Evolutionary conservation across 2,329 filamentous ascomycete species (phyloP), one percentile per base, ranked within the genome.

Genomic region (Fusarium cyanostomum): DNA sequence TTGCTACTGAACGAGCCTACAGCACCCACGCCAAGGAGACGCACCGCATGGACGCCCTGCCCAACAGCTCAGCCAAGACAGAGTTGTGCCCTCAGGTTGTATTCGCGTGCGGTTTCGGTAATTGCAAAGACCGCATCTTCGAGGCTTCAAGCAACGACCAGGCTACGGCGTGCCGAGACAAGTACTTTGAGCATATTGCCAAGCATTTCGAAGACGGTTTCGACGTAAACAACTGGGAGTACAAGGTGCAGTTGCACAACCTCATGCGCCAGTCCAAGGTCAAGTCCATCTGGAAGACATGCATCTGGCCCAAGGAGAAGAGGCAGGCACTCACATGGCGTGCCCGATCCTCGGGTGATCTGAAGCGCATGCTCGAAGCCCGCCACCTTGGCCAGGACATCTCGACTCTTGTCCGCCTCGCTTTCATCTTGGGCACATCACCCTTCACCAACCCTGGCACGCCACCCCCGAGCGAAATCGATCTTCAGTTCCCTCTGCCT

Each of bases 121-220:
- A 67, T 44, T 81, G 79, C 69, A 79, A 78, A 55, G 77, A 80
- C 53, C 76, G 77, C 15, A 58, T 81, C 24, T 78, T 81, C 49
- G 79, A 81, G 67, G 76, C 79, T 12, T 59, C 72, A 2, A 72
- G 59, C 44, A 74, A 69, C 13, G 74, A 77, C 11, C 78, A 79
- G 28, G 76, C 78, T 2, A 66, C 72, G 4, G 57, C 71, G 18
- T 73, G 74, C 18, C 76, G 76, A 13, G 78, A 81, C 59, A 80
- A 78, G 64, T 80, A 79, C 70, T 80, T 81, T 63, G 79, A 80
- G 61, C 79, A 81, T 59, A 78, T 81, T 50, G 79, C 79, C 34
- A 80, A 80, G 66, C 79, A 81, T 58, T 81, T 81, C 21, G 78
- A 80, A 59, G 77, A 79, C 37, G 77, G 77, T 33, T 78, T 73